A percentile compares a stretch with the other conserved stretches of the same genome.
Conservation (phyloP, 495 filamentous ascomycete species). For the Hypoxylon perforatum region DNA sequence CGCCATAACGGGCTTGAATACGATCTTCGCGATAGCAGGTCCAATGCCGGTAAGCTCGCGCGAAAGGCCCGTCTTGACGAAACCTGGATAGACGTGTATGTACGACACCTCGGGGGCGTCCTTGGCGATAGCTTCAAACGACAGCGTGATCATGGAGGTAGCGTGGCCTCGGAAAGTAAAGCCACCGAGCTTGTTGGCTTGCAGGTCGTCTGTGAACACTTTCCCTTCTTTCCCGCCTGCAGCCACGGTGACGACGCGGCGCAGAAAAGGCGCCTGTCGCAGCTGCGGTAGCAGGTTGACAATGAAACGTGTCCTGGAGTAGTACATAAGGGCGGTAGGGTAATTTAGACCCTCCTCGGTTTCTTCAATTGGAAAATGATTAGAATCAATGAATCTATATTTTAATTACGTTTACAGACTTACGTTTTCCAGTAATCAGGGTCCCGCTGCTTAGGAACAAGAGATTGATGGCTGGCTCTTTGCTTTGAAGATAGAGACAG, state of each 20-base stretch:
- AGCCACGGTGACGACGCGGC: conserved; percentile 66
- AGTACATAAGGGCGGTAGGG: conserved; percentile 60
- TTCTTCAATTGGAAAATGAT: neutral
- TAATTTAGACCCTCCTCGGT: conserved; percentile 14
- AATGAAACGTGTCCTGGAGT: conserved; percentile 70
- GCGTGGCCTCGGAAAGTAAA: conserved; percentile 44
- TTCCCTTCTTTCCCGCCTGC: conserved; percentile 61
- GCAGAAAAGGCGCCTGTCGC: conserved; percentile 44
- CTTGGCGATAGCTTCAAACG: conserved; percentile 56
- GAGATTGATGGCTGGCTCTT: conserved; percentile 67
- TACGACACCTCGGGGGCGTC: conserved; percentile 61
- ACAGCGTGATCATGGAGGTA: conserved; percentile 59
- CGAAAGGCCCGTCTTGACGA: conserved; percentile 56
- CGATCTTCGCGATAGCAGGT: conserved; percentile 10
- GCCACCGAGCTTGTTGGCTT: conserved; percentile 39
- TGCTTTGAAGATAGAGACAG: conserved; percentile 61
- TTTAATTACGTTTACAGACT: conserved; percentile 1
- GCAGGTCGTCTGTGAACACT: conserved; percentile 59
- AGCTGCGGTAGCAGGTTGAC: conserved; percentile 68
- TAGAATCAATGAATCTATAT: neutral
- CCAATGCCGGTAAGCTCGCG: conserved; percentile 24
- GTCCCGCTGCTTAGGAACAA: conserved; percentile 64
- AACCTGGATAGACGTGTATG: conserved; percentile 65
- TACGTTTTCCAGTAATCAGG: conserved; percentile 40
- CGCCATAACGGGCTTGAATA: conserved; percentile 19